Conservation (phyloP, 306 rosid genomes). For the Prunus campanulata region DNA sequence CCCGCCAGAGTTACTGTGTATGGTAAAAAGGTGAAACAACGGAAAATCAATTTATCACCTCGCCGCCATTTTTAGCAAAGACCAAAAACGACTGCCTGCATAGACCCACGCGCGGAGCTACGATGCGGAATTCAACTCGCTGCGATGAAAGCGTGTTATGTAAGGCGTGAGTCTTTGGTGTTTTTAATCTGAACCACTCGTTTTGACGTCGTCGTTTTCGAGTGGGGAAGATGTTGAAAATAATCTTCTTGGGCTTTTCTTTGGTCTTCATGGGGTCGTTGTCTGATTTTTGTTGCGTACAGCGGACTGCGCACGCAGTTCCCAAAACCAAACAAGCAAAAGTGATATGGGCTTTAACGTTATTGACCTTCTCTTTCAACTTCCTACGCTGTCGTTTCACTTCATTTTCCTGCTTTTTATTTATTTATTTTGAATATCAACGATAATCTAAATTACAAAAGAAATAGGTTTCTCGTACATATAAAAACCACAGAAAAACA, state of each 20-base stretch:
- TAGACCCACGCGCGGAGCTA: neutral
- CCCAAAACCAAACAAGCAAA: neutral
- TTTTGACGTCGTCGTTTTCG: neutral
- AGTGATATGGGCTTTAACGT: neutral
- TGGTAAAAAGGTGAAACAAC: neutral
- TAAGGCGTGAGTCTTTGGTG: neutral
- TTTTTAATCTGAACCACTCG: neutral
- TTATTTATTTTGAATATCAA: too few relatives aligned
- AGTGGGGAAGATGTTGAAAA: neutral
- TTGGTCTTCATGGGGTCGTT: neutral
- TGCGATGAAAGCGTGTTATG: neutral
- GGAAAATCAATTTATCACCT: neutral
- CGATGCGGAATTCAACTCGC: neutral
- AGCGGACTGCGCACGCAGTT: neutral
- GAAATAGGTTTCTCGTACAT: too few relatives aligned
- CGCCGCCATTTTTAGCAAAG: constrained; percentile 14
- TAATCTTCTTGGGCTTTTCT: neutral
- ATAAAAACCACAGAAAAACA: too few relatives aligned
- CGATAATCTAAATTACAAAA: too few relatives aligned
- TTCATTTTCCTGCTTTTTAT: too few relatives aligned
- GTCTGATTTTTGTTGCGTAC: neutral
- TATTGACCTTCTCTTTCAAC: too few relatives aligned
- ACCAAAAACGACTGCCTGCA: too few relatives aligned
- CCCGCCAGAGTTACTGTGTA: neutral
- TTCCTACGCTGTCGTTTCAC: too few relatives aligned